Conservation (phyloP, 2,329 filamentous ascomycete species). For the Calonectria pseudoturangicola region DNA sequence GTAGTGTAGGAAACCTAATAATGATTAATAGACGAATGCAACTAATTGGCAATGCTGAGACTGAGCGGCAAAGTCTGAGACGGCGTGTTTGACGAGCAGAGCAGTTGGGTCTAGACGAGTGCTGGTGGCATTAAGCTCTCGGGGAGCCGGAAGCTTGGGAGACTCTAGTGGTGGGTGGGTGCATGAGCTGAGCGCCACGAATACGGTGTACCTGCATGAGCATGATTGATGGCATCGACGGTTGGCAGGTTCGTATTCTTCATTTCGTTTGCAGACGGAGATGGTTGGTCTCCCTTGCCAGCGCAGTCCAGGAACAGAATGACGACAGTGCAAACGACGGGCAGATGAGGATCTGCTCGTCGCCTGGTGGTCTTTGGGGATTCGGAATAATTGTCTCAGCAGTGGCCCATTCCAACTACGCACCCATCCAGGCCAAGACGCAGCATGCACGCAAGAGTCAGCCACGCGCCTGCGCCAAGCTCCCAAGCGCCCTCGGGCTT, state of each 20-base stretch:
- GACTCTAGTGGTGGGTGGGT: too few species aligned
- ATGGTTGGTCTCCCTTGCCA: not conserved
- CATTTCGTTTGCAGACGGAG: not conserved
- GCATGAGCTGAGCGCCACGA: not conserved
- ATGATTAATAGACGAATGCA: conserved; percentile 54
- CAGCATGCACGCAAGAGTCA: conserved; percentile 3
- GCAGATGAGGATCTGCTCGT: conserved; percentile 18
- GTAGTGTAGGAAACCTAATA: conserved; percentile 48
- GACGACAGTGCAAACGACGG: not conserved
- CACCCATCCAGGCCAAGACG: not conserved
- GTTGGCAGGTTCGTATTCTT: not conserved
- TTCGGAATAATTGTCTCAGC: conserved; percentile 7
- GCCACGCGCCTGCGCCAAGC: conserved; percentile 10
- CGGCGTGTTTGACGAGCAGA: not conserved
- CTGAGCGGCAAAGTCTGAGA: not conserved
- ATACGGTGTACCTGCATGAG: not conserved
- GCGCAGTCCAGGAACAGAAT: not conserved
- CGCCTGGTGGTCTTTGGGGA: not conserved
- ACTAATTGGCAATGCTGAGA: conserved; percentile 6
- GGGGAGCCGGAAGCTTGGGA: conserved; percentile 5
- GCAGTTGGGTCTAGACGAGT: not conserved
- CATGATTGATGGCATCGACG: not conserved
- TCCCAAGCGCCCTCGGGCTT: conserved; percentile 11
- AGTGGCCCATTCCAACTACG: not conserved
- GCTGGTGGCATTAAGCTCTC: not conserved